phyloP scores from a whole-genome alignment of 2,329 filamentous ascomycete species.

The Boeremia lycopersici region DNA sequence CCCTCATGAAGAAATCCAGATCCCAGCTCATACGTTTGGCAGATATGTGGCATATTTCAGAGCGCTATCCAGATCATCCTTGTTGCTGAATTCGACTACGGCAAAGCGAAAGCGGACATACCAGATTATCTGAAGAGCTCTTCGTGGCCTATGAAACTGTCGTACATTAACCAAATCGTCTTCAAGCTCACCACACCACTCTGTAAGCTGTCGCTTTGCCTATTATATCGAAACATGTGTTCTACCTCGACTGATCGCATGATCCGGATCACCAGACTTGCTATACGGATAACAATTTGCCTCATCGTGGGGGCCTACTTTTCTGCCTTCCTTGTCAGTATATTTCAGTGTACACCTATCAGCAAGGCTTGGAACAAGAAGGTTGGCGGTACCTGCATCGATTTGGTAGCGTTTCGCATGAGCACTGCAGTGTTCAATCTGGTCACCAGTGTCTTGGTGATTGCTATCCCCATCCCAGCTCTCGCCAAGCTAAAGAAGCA shows the following conservation, averaged over 20 bases:
- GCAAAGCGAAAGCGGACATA: conserved; percentile 14
- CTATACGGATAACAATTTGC: conserved; percentile 10
- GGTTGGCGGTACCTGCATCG: conserved; percentile 7
- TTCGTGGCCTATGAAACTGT: conserved; percentile 7
- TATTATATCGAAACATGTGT: conserved; percentile 16
- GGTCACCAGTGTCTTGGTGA: conserved; percentile 12
- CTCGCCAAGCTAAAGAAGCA: conserved; percentile 13
- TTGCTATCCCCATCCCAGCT: conserved; percentile 17
- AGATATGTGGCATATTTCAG: conserved; percentile 14
- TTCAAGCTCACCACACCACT: conserved; percentile 20
- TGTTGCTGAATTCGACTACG: conserved; percentile 13
- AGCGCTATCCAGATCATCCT: conserved; percentile 18
- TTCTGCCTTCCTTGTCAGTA: conserved; percentile 16
- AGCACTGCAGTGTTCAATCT: conserved; percentile 18
- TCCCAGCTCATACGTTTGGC: not conserved
- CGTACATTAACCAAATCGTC: conserved; percentile 18
- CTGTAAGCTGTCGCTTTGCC: conserved; percentile 16
- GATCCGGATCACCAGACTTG: conserved; percentile 11
- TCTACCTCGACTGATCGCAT: conserved; percentile 12
- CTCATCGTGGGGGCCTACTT: conserved; percentile 15
- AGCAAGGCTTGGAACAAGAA: conserved; percentile 16
- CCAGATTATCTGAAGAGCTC: conserved; percentile 2
- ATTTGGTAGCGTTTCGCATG: conserved; percentile 15
- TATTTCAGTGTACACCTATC: conserved; percentile 17
- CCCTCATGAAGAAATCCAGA: not conserved